Evolutionary conservation across 2,329 filamentous ascomycete genomes (phyloP).

Genomic region (Cladosporium sp.): DNA sequence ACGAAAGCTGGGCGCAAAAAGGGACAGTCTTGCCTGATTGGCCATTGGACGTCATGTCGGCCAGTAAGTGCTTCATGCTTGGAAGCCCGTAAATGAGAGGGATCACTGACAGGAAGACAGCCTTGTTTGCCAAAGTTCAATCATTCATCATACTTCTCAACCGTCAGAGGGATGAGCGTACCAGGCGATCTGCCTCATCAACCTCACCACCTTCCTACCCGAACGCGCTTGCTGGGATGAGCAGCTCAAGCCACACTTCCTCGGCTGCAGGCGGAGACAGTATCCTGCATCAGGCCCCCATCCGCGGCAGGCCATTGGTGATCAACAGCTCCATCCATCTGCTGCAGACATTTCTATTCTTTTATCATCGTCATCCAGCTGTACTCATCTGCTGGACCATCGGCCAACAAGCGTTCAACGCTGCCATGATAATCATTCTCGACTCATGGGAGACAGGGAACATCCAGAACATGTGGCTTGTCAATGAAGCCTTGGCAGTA

Average conservation of each 20-base stretch:
- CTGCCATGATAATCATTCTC: constrained; percentile 45
- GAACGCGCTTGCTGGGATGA: neutral
- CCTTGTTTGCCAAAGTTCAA: constrained; percentile 45
- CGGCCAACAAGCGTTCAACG: constrained; percentile 48
- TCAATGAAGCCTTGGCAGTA: constrained; percentile 38
- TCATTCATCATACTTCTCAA: constrained; percentile 47
- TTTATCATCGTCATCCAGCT: constrained; percentile 39
- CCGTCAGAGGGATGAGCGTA: constrained; percentile 38
- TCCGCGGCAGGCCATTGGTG: constrained; percentile 38
- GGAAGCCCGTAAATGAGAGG: too few relatives aligned
- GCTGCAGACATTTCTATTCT: constrained; percentile 44
- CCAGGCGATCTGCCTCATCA: constrained; percentile 18
- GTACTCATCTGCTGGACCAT: constrained; percentile 46
- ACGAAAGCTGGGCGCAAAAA: constrained; percentile 39
- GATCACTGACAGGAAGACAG: constrained; percentile 21
- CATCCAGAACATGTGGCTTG: constrained; percentile 33
- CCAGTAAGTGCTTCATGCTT: constrained; percentile 30
- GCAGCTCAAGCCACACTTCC: constrained; percentile 1
- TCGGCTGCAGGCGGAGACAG: constrained; percentile 15
- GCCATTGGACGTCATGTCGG: constrained; percentile 43
- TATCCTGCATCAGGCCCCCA: constrained; percentile 23
- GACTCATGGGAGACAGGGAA: constrained; percentile 42
- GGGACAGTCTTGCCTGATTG: constrained; percentile 40
- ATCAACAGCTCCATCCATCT: constrained; percentile 39
- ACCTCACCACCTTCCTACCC: constrained; percentile 9